These are phyloP conservation scores for Setaria italica DNA, from an alignment of 202 grass and related monocot genomes.

Conservation along the genomic window DNA sequence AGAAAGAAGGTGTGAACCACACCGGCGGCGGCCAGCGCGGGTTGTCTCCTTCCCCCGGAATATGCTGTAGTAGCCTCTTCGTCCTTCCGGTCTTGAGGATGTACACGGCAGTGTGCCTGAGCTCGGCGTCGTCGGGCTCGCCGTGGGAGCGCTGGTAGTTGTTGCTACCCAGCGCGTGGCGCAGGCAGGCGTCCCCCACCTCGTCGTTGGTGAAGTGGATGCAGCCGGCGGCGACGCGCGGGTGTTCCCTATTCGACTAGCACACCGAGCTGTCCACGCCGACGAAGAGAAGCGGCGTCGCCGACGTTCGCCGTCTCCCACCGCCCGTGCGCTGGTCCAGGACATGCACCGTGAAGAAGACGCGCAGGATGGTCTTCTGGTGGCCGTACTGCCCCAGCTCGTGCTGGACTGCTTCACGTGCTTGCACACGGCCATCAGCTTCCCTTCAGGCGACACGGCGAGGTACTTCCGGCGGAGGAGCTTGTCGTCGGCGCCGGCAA, in stretches of 20 bases:
- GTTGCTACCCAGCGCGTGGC: too few species aligned
- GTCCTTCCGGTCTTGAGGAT: not conserved
- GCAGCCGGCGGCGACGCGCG: too few species aligned
- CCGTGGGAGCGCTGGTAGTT: too few species aligned
- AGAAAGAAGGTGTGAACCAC: constrained; percentile 1
- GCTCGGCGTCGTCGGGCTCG: not conserved
- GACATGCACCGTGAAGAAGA: not conserved
- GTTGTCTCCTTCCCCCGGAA: not conserved
- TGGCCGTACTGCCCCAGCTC: too few species aligned
- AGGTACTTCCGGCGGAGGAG: constrained; percentile 27
- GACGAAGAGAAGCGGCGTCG: not conserved
- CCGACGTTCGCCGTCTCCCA: not conserved
- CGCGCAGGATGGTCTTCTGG: not conserved
- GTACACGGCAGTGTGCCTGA: not conserved
- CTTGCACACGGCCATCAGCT: constrained; percentile 35
- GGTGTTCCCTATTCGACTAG: not conserved
- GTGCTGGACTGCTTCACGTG: too few species aligned
- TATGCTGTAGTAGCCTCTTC: not conserved
- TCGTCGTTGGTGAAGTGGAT: too few species aligned
- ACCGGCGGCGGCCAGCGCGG: constrained; percentile 1
- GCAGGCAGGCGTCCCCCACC: too few species aligned
- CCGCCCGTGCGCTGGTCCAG: not conserved
- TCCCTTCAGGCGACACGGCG: not conserved
- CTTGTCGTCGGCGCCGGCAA: not conserved
- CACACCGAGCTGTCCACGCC: not conserved